Percentiles rank a stretch among this genome's conserved stretches.
Conservation (phyloP, 179 eudicot genomes). For the Corrigiola litoralis region DNA sequence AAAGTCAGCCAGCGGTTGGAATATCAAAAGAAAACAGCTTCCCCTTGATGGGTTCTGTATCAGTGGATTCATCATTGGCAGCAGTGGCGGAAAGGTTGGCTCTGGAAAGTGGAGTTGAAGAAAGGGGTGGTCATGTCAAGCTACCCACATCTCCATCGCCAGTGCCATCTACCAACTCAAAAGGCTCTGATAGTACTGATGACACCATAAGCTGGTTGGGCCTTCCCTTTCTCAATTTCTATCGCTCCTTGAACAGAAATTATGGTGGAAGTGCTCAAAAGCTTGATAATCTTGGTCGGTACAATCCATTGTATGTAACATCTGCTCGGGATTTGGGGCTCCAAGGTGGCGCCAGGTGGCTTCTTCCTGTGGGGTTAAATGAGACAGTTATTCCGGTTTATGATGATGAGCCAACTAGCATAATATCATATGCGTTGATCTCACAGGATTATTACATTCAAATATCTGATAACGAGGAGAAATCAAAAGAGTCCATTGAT, state of each 20-base stretch:
- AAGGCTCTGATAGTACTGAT: slow-evolving; percentile 48
- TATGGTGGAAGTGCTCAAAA: slow-evolving; percentile 51
- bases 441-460: slow-evolving; percentile 63
- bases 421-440: slow-evolving; percentile 73
- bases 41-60: slow-evolving; percentile 35
- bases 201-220: slow-evolving; percentile 71
- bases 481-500: slow-evolving; percentile 53
- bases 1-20: slow-evolving; percentile 47
- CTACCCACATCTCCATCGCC: slow-evolving; percentile 30
- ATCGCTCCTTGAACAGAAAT: slow-evolving; percentile 64
- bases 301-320: slow-evolving; percentile 68
- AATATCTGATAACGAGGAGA: slow-evolving; percentile 61
- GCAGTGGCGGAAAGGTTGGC: slow-evolving; percentile 52
- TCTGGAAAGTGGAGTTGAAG: slow-evolving; percentile 39
- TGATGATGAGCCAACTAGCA: slow-evolving; percentile 97
- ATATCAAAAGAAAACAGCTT: slow-evolving; percentile 35
- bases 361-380: slow-evolving; percentile 64
- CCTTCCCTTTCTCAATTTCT: slow-evolving; percentile 67
- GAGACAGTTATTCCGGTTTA: slow-evolving; percentile 77
- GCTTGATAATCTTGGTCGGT: slow-evolving; percentile 55
- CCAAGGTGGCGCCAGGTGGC: slow-evolving; percentile 72
- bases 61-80: slow-evolving; percentile 41
- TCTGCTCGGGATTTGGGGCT: slow-evolving; percentile 59
- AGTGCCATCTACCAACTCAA: slow-evolving; percentile 33
- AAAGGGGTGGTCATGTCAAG: slow-evolving; percentile 28